These are phyloP conservation scores for Sordaria brevicollis DNA, from an alignment of 495 filamentous ascomycete species.

Conservation along the genomic window DNA sequence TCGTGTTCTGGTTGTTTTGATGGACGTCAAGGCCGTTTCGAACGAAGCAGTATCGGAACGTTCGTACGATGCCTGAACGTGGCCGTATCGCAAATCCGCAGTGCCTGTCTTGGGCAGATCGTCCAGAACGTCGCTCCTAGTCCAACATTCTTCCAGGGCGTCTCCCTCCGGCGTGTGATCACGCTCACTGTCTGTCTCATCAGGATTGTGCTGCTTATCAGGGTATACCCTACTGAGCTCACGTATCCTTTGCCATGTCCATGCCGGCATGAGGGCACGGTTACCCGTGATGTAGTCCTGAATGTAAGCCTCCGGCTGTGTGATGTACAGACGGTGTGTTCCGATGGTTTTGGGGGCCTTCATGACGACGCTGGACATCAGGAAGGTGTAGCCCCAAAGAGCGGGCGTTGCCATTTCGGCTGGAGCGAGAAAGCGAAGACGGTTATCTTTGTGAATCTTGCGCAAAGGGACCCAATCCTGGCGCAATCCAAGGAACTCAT, in stretches of 20 bases:
- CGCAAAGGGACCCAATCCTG: conserved; percentile 57
- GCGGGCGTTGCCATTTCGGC: conserved; percentile 57
- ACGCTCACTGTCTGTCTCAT: conserved; percentile 14
- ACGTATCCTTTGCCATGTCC: conserved; percentile 52
- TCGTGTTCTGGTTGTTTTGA: conserved; percentile 12
- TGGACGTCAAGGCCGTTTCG: conserved; percentile 1
- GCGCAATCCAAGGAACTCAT: conserved; percentile 39
- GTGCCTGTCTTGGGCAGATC: conserved; percentile 24
- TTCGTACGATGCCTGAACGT: conserved; percentile 22
- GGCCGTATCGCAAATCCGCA: conserved; percentile 27
- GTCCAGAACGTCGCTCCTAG: conserved; percentile 44
- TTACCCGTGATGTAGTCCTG: conserved; percentile 44
- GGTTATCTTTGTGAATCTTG: conserved; percentile 57
- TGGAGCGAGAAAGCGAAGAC: conserved; percentile 51
- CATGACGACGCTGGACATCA: conserved; percentile 54
- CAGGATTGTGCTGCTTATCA: conserved; percentile 20
- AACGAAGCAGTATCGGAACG: conserved; percentile 16
- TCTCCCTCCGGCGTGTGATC: conserved; percentile 45
- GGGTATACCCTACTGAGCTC: conserved; percentile 46
- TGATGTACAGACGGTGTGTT: conserved; percentile 53
- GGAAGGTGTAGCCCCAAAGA: conserved; percentile 56
- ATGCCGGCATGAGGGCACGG: conserved; percentile 33
- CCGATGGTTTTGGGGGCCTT: conserved; percentile 33
- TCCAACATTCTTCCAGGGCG: conserved; percentile 46
- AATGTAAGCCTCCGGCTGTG: conserved; percentile 53